Evolutionary conservation across 352 stramenopile genomes (phyloP).

Genomic region (Achlya hypogyna): DNA sequence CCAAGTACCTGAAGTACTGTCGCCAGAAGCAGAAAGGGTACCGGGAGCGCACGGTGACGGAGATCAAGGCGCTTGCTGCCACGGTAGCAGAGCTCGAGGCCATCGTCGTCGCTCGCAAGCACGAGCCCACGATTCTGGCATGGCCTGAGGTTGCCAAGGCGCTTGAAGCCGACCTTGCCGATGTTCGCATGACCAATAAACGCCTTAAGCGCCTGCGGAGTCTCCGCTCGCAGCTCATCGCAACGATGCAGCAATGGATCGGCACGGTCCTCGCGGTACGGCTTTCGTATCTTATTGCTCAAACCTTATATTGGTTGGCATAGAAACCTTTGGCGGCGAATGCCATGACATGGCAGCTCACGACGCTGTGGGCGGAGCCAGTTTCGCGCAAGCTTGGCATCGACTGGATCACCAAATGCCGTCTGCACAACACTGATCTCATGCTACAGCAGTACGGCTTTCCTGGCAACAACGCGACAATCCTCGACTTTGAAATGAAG

Average conservation of each 20-base stretch:
- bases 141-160: background rate
- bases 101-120: background rate
- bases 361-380: background rate
- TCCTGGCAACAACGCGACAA: background rate
- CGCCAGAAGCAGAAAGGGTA: background rate
- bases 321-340: background rate
- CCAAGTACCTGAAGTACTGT: conserved; percentile 1
- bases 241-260: background rate
- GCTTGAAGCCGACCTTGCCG: background rate
- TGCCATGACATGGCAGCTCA: background rate
- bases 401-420: background rate
- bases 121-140: background rate
- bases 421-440: background rate
- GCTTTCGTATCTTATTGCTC: background rate
- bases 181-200: background rate
- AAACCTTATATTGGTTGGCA: background rate
- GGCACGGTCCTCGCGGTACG: background rate
- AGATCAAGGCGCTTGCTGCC: background rate
- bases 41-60: background rate
- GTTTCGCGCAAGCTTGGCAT: background rate
- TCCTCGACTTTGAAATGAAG: conserved; percentile 4
- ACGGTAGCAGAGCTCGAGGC: background rate
- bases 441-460: background rate
- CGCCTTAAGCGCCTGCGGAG: background rate
- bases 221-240: background rate